A percentile compares a stretch with the other conserved stretches of the same genome.
Conservation (phyloP, 768 basidiomycete genomes). For the Pluteus cervinus region DNA sequence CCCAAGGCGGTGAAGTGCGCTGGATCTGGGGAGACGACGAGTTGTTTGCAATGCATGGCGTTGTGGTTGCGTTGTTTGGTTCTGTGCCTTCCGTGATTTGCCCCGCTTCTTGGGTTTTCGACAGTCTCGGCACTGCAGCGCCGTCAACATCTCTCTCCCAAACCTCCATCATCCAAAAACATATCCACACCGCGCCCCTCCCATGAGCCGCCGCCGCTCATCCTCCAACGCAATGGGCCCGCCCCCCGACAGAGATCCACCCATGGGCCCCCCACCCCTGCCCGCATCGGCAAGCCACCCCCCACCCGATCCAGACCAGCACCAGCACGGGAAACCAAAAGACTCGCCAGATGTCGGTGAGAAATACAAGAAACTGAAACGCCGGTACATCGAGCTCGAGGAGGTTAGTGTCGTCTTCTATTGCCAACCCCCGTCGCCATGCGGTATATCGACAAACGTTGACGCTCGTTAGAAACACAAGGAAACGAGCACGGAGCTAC, state of each 20-base stretch:
- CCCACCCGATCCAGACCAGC: conserved; percentile 15
- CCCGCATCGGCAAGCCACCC: conserved; percentile 28
- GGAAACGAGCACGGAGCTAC: conserved; percentile 50
- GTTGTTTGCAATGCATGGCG: conserved; percentile 34
- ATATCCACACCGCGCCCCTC: conserved; percentile 6
- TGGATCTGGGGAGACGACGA: neutral
- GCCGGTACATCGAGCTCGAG: conserved; percentile 61
- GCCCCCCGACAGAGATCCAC: conserved; percentile 40
- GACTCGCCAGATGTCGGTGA: conserved; percentile 45
- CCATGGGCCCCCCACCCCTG: conserved; percentile 44
- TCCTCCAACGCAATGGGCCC: conserved; percentile 28
- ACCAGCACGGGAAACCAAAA: conserved; percentile 24
- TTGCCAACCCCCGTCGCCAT: too few relatives aligned
- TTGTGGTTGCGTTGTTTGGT: conserved; percentile 36
- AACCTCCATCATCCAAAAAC: conserved; percentile 17
- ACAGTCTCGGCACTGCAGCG: conserved; percentile 24
- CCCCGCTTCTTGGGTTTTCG: conserved; percentile 23
- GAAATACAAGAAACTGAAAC: conserved; percentile 61
- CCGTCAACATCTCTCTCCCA: conserved; percentile 21
- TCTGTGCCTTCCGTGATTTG: conserved; percentile 29
- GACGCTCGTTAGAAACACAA: conserved; percentile 48
- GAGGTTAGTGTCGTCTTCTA: conserved; percentile 47
- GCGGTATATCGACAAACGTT: too few relatives aligned
- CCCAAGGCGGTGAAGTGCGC: neutral
- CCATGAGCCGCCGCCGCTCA: conserved; percentile 21